These are phyloP conservation scores for Coemansia sp. DNA, from an alignment of 192 early-diverging fungal genomes.

Conservation along the genomic window DNA sequence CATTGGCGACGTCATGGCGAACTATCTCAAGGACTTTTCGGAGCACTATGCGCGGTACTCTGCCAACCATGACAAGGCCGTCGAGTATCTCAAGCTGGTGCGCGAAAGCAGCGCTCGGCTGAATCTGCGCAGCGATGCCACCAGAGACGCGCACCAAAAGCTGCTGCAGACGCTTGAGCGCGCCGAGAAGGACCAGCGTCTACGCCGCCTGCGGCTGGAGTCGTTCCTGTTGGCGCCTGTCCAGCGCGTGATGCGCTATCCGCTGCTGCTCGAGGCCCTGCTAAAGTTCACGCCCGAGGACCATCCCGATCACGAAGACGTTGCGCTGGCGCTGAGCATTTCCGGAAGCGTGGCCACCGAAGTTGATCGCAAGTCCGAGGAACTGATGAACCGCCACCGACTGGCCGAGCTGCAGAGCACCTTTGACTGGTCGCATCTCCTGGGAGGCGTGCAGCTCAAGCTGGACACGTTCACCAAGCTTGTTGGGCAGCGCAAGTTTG, in stretches of 20 bases:
- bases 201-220: slow-evolving; percentile 44
- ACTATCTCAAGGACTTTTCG: slow-evolving; percentile 52
- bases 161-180: slow-evolving; percentile 45
- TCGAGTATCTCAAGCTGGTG: slow-evolving; percentile 52
- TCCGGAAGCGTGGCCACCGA: slow-evolving; percentile 48
- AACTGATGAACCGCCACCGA: slow-evolving; percentile 47
- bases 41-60: slow-evolving; percentile 52
- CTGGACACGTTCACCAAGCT: slow-evolving; percentile 50
- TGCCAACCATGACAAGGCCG: slow-evolving; percentile 52
- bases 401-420: slow-evolving; percentile 51
- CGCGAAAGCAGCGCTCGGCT: slow-evolving; percentile 49
- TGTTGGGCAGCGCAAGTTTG: slow-evolving; percentile 50
- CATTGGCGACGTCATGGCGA: slow-evolving; percentile 51
- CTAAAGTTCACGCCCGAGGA: slow-evolving; percentile 51
- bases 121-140: slow-evolving; percentile 40
- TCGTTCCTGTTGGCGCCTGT: slow-evolving; percentile 51
- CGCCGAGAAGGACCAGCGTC: slow-evolving; percentile 44
- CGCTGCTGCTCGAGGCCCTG: slow-evolving; percentile 47
- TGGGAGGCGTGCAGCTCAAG: slow-evolving; percentile 52
- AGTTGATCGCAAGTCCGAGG: slow-evolving; percentile 51
- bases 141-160: slow-evolving; percentile 42
- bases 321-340: slow-evolving; percentile 48
- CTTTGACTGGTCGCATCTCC: slow-evolving; percentile 48
- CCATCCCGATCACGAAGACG: slow-evolving; percentile 47
- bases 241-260: slow-evolving; percentile 52